Evolutionary conservation across 306 rosid genomes (phyloP).

Genomic region (Cicer yamashitae): DNA sequence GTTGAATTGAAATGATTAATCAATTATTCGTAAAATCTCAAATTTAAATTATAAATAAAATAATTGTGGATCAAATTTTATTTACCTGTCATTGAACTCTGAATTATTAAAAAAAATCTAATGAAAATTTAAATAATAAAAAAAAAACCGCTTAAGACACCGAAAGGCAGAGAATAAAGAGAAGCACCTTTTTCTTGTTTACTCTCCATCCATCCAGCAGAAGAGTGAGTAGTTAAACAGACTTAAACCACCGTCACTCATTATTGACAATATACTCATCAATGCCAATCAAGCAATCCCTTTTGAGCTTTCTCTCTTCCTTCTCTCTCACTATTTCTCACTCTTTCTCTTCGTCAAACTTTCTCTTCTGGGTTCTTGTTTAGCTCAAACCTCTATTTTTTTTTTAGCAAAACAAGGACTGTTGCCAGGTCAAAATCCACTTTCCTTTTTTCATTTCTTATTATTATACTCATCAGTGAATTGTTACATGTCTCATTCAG

Average conservation of each 20-base stretch:
- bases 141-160: neutral
- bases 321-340: neutral
- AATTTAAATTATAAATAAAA: too few relatives aligned
- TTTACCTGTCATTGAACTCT: too few relatives aligned
- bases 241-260: neutral
- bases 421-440: slow-evolving; percentile 34
- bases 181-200: neutral
- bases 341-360: slow-evolving; percentile 16
- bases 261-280: neutral
- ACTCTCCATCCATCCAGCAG: neutral
- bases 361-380: slow-evolving; percentile 3
- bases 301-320: neutral
- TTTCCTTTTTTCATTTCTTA: neutral
- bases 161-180: neutral
- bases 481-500: slow-evolving; percentile 23
- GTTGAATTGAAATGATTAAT: too few relatives aligned
- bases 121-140: too few relatives aligned
- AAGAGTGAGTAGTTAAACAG: neutral
- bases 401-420: neutral
- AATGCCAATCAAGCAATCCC: neutral
- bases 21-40: too few relatives aligned
- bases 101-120: too few relatives aligned
- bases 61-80: too few relatives aligned
- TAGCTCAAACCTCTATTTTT: slow-evolving; percentile 4
- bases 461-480: neutral